A percentile compares a stretch with the other conserved stretches of the same genome.
Evolutionary conservation across 2,329 filamentous ascomycete species (phyloP).

Genomic region (Intubia oerlemansii): DNA sequence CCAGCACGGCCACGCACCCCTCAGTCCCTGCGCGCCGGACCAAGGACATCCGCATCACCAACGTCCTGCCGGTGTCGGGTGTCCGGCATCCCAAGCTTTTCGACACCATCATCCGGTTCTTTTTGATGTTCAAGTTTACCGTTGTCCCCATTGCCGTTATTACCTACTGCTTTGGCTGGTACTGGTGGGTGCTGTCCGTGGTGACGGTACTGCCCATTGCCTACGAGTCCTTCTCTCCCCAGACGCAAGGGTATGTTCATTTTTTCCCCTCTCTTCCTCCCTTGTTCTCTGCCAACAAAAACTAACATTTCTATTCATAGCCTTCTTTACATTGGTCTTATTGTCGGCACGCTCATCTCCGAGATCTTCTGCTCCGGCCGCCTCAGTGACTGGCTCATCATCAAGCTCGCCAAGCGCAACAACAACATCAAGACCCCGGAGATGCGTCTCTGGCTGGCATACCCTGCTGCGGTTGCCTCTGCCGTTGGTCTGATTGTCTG

Average conservation of each 20-base stretch:
- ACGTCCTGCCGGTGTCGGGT: neutral
- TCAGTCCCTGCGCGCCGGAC: constrained; percentile 17
- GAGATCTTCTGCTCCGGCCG: constrained; percentile 28
- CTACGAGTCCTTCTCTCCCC: constrained; percentile 23
- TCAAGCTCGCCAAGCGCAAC: constrained; percentile 18
- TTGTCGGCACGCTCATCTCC: constrained; percentile 28
- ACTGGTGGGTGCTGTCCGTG: constrained; percentile 31
- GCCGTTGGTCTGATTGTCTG: constrained; percentile 28
- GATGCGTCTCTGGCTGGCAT: constrained; percentile 33
- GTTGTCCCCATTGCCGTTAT: constrained; percentile 23
- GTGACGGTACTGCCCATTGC: constrained; percentile 30
- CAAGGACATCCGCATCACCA: neutral
- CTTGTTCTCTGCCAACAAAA: too few species aligned
- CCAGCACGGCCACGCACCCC: too few species aligned
- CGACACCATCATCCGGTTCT: neutral
- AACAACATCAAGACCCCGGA: constrained; percentile 22
- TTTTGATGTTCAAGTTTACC: neutral
- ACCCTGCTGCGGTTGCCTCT: constrained; percentile 26
- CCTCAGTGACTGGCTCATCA: constrained; percentile 29
- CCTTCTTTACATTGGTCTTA: constrained; percentile 28
- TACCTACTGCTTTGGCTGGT: constrained; percentile 30
- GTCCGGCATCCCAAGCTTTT: neutral
- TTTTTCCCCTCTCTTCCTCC: too few species aligned
- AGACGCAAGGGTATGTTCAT: too few species aligned
- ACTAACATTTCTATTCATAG: too few species aligned